Evolutionary conservation across 306 rosid species (phyloP), one percentile per base, ranked within the genome.

Genomic region (Quercus bicolor): DNA sequence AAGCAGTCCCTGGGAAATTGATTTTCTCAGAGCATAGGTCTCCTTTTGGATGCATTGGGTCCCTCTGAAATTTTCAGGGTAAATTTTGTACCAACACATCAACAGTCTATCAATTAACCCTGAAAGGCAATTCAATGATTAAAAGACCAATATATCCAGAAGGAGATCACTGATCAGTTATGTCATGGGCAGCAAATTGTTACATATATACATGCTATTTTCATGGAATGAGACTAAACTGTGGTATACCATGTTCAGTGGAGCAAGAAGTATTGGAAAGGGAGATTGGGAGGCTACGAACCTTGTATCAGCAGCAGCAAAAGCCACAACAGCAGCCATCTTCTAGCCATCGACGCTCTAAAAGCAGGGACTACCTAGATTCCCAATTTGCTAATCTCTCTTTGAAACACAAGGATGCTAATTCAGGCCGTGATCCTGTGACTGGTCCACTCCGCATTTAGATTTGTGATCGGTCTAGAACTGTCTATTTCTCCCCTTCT

Each of bases 241-340:
- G 13, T 79, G 40, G 52, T 23, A 77, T 78, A 77, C 80, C 78
- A 75, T 86, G 71, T 90, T 69, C 88, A 96, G 99, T 96, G 97
- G 99, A 96, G 86, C 99, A 96, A 78, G 99, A 96, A 88, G 97
- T 96, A 61, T 85, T 96, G 88, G 99, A 96, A 84, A 96, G 97
- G 83, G 99, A 96, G 91, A 89, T 96, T 33, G 96, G 96, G 75
- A 90, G 99, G 91, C 84, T 96, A 70, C 89, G 96, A 73, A 1
- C 86, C 29, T 61, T 96, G 88, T 90, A 87, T 79, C 90, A 93
- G 80, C 97, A 90, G 68, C 92, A 83, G 60, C 90, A 88, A 73
- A 90, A 56, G 21, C 90, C 65, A 40, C 84, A 78, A 23, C 97
- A 84, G 66, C 92, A 74, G 81, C 91, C 94, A 82, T 87, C 98